phyloP scores from a whole-genome alignment of 768 basidiomycete genomes.

The Tremella yokohamensis region DNA sequence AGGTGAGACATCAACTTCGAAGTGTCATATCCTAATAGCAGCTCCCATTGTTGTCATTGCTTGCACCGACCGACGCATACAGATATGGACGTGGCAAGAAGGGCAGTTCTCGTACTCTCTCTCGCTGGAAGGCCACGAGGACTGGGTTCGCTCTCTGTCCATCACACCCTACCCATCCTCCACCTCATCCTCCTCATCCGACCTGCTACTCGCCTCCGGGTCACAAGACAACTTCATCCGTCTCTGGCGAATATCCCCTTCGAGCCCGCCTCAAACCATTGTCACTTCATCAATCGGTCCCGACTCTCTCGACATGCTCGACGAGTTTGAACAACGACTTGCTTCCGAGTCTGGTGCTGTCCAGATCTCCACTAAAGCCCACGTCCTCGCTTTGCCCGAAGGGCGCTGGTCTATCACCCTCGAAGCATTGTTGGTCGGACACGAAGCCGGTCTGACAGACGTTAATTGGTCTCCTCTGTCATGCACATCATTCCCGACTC shows the following conservation, averaged over 20 bases:
- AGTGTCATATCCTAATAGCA: conserved; percentile 40
- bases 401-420: conserved; percentile 72
- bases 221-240: conserved; percentile 93
- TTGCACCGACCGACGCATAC: conserved; percentile 74
- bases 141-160: conserved; percentile 83
- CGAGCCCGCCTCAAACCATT: conserved; percentile 26
- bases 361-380: conserved; percentile 84
- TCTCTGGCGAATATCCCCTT: conserved; percentile 74
- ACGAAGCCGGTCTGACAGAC: conserved; percentile 87
- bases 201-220: conserved; percentile 78
- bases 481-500: conserved; percentile 4
- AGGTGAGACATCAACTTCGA: conserved; percentile 54
- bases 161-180: conserved; percentile 54
- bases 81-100: conserved; percentile 70
- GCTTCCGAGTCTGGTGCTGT: conserved; percentile 66
- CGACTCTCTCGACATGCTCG: conserved; percentile 69
- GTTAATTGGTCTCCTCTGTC: conserved; percentile 69
- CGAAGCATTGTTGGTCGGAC: conserved; percentile 91
- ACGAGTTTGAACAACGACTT: conserved; percentile 80
- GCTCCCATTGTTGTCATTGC: conserved; percentile 69
- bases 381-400: conserved; percentile 65
- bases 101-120: conserved; percentile 38
- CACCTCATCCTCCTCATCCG: conserved; percentile 35
- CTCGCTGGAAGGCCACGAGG: conserved; percentile 72
- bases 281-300: neutral